Base-by-base conservation (phyloP, 2,329 filamentous ascomycete genomes). In the Botrytis galanthina region DNA sequence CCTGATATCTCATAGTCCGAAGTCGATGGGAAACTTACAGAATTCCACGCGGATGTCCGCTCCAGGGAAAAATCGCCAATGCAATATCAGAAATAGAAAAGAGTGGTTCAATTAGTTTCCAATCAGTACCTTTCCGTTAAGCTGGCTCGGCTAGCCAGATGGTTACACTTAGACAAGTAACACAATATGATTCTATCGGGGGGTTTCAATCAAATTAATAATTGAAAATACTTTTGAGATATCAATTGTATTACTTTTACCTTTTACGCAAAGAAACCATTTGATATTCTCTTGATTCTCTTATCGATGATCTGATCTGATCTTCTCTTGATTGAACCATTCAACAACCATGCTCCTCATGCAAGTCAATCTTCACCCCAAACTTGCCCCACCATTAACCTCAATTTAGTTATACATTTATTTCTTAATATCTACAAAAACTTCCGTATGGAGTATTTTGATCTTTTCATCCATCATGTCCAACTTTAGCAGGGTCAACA, bases 121-220 rank as follows among this genome's bases (percentile, higher is more conserved):
- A 71, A 61, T n/a, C 59, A 62, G 71, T 67, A 75, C 35, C 69
- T 73, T 74, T 69, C 75, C 75, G 74, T 61, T 29, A 64, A 48
- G 62, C 71, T 72, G 71, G 51, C 37, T 37, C 60, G 48, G 62
- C 71, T 72, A 62, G 51, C 37, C 39, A 57, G 29, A 72, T n/a
- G 42, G 71, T 59, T 26, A 69, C 71, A 54, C 71, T 22, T 29
- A 57, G 48, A 72, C 51, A 60, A 26, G 48, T 44, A 22, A 20
- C 42, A 72, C 71, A 10, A 48, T 57, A 18, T 54, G 51, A 39
- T 54, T 42, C 29, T 29, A 51, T 57, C 32, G 10, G 37, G 42
- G 22, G 3, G 26, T 32, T 57, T 67, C 37, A 32, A 57, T 54
- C 59, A 32, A 72, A 68, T 72, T 32, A 29, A 35, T 32, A 37